These are phyloP conservation scores for Moricandia moricandioides DNA, from an alignment of 345 rosid genomes.

Conservation along the genomic window DNA sequence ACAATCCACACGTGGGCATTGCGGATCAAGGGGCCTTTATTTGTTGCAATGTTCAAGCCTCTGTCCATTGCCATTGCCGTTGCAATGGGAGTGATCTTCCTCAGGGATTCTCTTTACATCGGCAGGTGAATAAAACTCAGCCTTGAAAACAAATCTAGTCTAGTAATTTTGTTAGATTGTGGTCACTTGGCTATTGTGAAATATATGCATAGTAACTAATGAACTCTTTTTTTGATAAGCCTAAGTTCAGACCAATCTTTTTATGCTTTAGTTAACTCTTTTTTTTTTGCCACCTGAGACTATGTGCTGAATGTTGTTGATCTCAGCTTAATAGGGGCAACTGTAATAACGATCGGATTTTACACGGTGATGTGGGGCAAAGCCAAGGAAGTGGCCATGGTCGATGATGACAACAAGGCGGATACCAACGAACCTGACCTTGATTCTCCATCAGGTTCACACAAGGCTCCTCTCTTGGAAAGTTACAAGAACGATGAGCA, in stretches of 20 bases:
- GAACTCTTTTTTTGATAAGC: background rate
- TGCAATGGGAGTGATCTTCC: constrained; percentile 64
- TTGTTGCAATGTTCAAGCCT: constrained; percentile 70
- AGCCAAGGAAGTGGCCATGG: constrained; percentile 55
- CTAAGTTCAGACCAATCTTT: background rate
- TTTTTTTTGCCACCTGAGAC: background rate
- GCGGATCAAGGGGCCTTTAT: constrained; percentile 68
- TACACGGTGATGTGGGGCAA: constrained; percentile 94
- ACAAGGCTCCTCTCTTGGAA: constrained; percentile 59
- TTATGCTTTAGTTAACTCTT: background rate
- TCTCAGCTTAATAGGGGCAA: constrained; percentile 67
- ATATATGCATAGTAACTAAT: background rate
- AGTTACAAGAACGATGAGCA: constrained; percentile 45
- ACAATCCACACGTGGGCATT: constrained; percentile 62
- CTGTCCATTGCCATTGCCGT: constrained; percentile 74
- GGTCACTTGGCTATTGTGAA: background rate
- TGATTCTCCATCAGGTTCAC: constrained; percentile 31
- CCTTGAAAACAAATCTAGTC: background rate
- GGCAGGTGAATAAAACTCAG: constrained; percentile 49
- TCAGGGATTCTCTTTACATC: constrained; percentile 65
- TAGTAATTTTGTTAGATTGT: background rate
- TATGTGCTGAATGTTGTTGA: background rate
- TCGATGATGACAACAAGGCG: constrained; percentile 39
- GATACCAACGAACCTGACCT: constrained; percentile 27
- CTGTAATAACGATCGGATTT: constrained; percentile 69